Percentiles rank a stretch among this genome's conserved stretches.
Conservation (phyloP, 345 rosid genomes). For the Erysimum cheiranthoides region DNA sequence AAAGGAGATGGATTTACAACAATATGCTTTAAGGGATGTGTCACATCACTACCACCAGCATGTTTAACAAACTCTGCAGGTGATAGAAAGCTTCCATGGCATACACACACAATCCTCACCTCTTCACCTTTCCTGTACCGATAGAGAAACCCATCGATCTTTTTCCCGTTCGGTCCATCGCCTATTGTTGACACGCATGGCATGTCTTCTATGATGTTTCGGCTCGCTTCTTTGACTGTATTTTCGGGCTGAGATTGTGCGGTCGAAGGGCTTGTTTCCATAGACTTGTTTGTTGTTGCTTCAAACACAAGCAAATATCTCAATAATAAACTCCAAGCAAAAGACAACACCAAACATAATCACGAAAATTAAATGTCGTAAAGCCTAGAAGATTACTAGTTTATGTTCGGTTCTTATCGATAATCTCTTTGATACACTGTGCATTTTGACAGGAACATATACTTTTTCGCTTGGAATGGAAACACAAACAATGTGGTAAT, state of each 20-base stretch:
- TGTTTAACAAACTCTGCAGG: constrained; percentile 88
- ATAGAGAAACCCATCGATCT: constrained; percentile 84
- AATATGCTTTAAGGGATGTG: constrained; percentile 78
- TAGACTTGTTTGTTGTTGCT: constrained; percentile 54
- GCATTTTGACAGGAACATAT: neutral
- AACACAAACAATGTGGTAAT: constrained; percentile 12
- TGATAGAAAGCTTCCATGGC: constrained; percentile 85
- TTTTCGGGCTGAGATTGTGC: constrained; percentile 44
- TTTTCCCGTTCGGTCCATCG: constrained; percentile 73
- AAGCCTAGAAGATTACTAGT: neutral
- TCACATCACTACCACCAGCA: constrained; percentile 75
- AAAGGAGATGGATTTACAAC: constrained; percentile 67
- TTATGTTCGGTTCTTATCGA: neutral
- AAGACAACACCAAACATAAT: neutral
- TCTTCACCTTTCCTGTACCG: constrained; percentile 77
- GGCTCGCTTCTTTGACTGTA: neutral
- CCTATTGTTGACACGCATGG: constrained; percentile 84
- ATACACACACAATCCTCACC: constrained; percentile 82
- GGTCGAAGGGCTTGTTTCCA: constrained; percentile 57
- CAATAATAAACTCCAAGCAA: constrained; percentile 10
- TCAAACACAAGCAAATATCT: constrained; percentile 33
- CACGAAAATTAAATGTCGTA: neutral
- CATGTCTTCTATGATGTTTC: constrained; percentile 73
- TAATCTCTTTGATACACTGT: neutral
- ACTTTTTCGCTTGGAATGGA: neutral